Evolutionary conservation across 164 flowering plant genomes (phyloP), one percentile per base, ranked within the genome.

Genomic region (Malania oleifera): DNA sequence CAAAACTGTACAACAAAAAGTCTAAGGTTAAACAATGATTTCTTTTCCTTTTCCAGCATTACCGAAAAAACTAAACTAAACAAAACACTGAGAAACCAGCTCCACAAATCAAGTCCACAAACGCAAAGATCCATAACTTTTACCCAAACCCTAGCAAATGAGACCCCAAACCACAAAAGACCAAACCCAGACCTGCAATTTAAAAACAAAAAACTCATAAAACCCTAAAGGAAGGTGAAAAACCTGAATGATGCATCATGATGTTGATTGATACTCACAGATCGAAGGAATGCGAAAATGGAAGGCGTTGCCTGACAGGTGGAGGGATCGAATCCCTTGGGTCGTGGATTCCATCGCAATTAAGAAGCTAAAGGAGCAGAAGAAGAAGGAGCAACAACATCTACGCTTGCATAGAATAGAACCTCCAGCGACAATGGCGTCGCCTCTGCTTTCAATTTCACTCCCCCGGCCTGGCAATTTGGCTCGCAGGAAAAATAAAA

Each of bases 111-210:
- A 7, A 20, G 22, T 22, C 25, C 26, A 22, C 5, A 22, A 8
- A 46, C 26, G 26, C 26, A 23, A 20, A 46, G 50, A 46, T 22
- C 50, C 26, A 6, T 14, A 20, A 20, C 25, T 6, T 22, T 22
- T 4, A 22, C 50, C 26, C 50, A 46, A 46, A 46, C 50, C 50
- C 50, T 46, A 46, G 50, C 20, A 46, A 46, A 46, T 15, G 25
- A 43, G 22, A 43, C 46, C 46, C 46, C 13, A 38, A 38, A 38
- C 8, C 2, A 11, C 7, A 5, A 2, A 43, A 43, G 5, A 5
- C 46, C 46, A 5, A 43, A 43, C 17, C 20, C 22, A 7, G 18
- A 20, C 13, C 26, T 46, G 9, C 13, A 13, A 20, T 20, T 8
- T 1, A 1, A 46, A 23, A 46, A 46, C 50, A 46, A 22, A 23